Base-by-base conservation (phyloP, 1,284 basidiomycete species). In the Xerocomus cyaneibrunnescens region DNA sequence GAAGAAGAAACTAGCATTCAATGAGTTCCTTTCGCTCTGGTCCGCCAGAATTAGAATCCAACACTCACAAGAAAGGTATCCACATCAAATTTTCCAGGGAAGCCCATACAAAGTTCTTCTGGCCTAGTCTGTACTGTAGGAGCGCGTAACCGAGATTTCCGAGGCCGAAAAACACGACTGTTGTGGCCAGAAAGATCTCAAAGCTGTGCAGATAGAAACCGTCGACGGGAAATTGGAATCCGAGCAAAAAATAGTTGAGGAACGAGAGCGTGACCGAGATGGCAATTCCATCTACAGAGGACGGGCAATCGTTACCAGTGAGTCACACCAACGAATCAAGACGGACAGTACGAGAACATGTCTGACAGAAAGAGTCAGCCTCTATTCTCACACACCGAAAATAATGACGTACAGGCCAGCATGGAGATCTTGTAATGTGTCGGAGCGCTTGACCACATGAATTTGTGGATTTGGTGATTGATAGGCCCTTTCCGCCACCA, bases 401-500 rank as follows among this genome's bases (percentile, higher is more conserved):
- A 57, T 62, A 61, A 70, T 70, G 67, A 87, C 87, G 77, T 80
- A 82, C 82, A 87, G 4, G 85, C 75, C 73, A 83, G 70, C 85
- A 87, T 87, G 51, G 75, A 80, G 63, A 92, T 77, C 75, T 93
- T 94, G 77, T 92, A 92, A 70, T 92, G 89, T 0, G 89, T 74
- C 0, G 89, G 89, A 6, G 87, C 87, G 38, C 65, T 69, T 0
- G 84, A 87, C 87, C 88, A 91, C 25, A 92, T 58, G 74, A 93
- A 93, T n/a, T 69, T 75, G 40, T 83, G 81, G 35, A 92, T 80
- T 60, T 92, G 87, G 57, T 84, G 82, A 38, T 80, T 90, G 68
- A 93, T 83, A 0, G 91, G 91, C 7, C 90, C 89, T 50, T 78
- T 72, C 52, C 72, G 73, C 76, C 81, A 84, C 90, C 89, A 92